These are phyloP conservation scores for Clarkia xantiana DNA, from an alignment of 345 rosid genomes.

Conservation along the genomic window DNA sequence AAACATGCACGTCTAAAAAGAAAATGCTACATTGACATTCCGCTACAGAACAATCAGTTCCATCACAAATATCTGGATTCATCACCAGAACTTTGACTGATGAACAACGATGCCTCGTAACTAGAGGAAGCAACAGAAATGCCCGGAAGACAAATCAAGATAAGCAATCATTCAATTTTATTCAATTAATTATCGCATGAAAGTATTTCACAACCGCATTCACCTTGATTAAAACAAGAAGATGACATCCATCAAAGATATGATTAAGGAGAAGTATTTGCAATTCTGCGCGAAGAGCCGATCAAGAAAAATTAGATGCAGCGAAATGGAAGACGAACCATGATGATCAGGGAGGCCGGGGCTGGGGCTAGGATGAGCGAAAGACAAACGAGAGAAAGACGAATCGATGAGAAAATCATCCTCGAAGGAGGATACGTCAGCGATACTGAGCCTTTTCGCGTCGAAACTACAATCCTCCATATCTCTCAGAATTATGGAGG, in stretches of 20 bases:
- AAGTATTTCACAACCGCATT: too few species aligned
- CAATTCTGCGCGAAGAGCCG: not conserved
- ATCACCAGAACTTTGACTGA: too few species aligned
- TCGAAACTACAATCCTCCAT: conserved; percentile 2
- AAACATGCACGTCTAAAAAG: too few species aligned
- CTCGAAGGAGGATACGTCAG: conserved; percentile 4
- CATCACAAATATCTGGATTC: too few species aligned
- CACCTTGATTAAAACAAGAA: too few species aligned
- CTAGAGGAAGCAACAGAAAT: too few species aligned
- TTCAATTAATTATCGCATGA: too few species aligned
- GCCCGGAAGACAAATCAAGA: too few species aligned
- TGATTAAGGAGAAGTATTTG: not conserved
- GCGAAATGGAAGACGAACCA: too few species aligned
- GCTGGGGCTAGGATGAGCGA: not conserved
- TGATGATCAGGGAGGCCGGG: not conserved
- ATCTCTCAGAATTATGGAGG: not conserved
- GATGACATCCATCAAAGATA: not conserved
- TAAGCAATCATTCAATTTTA: too few species aligned
- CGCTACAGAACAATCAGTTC: too few species aligned
- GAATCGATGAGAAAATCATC: conserved; percentile 3
- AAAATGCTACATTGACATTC: not conserved
- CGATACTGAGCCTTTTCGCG: conserved; percentile 2
- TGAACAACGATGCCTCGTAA: too few species aligned
- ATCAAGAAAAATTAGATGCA: not conserved
- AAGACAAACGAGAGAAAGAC: not conserved